A percentile compares a stretch with the other conserved stretches of the same genome.
Evolutionary conservation across 1,284 basidiomycete genomes (phyloP).

Genomic region (Stygiomarasmius scandens): DNA sequence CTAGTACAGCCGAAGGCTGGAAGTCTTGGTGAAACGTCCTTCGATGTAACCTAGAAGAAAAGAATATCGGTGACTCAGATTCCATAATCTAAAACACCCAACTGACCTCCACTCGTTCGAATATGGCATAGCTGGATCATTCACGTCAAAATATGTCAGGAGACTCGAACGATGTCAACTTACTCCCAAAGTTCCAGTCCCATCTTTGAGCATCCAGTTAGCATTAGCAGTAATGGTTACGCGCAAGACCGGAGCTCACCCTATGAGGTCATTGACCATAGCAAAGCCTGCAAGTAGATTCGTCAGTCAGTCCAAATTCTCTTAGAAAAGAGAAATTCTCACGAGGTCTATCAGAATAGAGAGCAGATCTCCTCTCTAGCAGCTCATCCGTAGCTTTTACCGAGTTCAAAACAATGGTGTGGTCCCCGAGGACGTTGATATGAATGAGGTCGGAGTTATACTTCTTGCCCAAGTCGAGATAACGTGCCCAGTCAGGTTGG

Average conservation of each 20-base stretch:
- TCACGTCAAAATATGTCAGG: too few relatives aligned
- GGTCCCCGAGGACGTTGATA: constrained; percentile 14
- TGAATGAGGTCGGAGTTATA: constrained; percentile 9
- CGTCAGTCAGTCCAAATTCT: background rate
- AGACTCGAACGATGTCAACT: background rate
- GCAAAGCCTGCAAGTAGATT: constrained; percentile 4
- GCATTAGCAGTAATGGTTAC: background rate
- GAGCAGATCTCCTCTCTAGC: constrained; percentile 23
- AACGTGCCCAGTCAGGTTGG: constrained; percentile 6
- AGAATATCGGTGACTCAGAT: background rate
- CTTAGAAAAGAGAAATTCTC: background rate
- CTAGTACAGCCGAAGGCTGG: constrained; percentile 13
- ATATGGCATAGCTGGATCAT: constrained; percentile 14
- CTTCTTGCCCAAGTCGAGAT: background rate
- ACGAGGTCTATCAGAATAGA: constrained; percentile 25
- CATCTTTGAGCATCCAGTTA: constrained; percentile 13
- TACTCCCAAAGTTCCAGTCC: constrained; percentile 31
- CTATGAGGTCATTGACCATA: constrained; percentile 34
- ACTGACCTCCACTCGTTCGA: constrained; percentile 30
- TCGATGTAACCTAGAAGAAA: constrained; percentile 18
- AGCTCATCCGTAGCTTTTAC: constrained; percentile 23
- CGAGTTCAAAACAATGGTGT: constrained; percentile 25
- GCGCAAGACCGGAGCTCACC: background rate
- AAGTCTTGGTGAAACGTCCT: constrained; percentile 26
- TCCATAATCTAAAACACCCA: background rate